Base-by-base conservation (phyloP, 129 eudicot species). In the Calendula officinalis region DNA sequence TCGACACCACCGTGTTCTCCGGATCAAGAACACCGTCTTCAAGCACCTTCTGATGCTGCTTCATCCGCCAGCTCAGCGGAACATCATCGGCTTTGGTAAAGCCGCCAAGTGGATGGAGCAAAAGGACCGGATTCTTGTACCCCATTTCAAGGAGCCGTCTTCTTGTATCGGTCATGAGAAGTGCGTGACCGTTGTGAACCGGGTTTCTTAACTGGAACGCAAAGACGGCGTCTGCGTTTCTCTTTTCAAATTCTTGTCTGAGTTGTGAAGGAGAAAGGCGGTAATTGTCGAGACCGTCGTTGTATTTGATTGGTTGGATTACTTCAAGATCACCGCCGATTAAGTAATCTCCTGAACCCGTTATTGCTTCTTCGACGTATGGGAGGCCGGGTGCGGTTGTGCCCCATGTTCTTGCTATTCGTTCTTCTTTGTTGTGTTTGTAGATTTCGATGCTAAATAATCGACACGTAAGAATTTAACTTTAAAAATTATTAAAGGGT, bases 341-440 rank as follows among this genome's bases (percentile, higher is more conserved):
- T 22, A 88, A 64, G 96, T 96, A 92, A 66, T 92, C 82, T 14
- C 99, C 99, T 27, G 98, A 82, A 61, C 84, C 72, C 5, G 80
- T 68, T 74, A 88, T 83, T 38, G 99, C 79, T 79, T 88, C 79
- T 77, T 92, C 96, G 1, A 46, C 99, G 17, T 92, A 92, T 34
- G 99, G 99, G 4, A 92, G 81, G 39, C 99, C 96, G 60, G 87
- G 87, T 53, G 99, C 96, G 4, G 92, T 92, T 10, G 96, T 88
- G 10, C 99, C 98, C 99, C 99, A 92, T 8, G 96, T 92, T 68
- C 99, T 81, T 62, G 99, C 99, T 46, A 88, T 81, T 51, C 99
- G 65, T 78, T 92, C 99, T 88, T 92, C 96, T 74, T 92, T 92
- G 43, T 85, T 85, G 74, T 92, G 99, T 87, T 92, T 92, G 95